phyloP scores from a whole-genome alignment of 495 filamentous ascomycete genomes.

The Aspergillus indologenus region DNA sequence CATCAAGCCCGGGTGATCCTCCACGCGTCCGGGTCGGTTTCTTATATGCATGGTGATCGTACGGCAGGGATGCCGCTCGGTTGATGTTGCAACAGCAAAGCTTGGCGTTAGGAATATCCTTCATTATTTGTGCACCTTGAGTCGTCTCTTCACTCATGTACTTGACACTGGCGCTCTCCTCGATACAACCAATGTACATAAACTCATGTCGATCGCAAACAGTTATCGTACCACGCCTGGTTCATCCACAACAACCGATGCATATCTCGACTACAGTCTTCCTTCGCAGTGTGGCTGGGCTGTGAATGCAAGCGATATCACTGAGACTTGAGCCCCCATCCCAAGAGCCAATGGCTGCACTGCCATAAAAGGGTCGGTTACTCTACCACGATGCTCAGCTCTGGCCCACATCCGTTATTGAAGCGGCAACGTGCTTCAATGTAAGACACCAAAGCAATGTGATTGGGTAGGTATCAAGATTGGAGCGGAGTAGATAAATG shows the following conservation, averaged over 20 bases:
- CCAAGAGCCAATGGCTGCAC: background rate
- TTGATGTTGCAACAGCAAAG: background rate
- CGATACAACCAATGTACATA: constrained; percentile 15
- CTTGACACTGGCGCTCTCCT: background rate
- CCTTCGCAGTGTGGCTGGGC: background rate
- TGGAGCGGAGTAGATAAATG: constrained; percentile 11
- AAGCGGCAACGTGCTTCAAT: background rate
- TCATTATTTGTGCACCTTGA: constrained; percentile 13
- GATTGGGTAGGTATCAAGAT: background rate
- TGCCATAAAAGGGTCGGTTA: background rate
- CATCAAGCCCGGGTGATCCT: background rate
- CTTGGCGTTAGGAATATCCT: constrained; percentile 16
- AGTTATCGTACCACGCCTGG: background rate
- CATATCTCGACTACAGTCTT: background rate
- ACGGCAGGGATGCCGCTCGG: background rate
- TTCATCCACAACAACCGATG: background rate
- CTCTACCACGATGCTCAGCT: background rate
- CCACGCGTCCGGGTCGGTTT: background rate
- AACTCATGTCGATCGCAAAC: background rate
- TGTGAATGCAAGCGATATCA: too few relatives aligned
- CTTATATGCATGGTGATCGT: constrained; percentile 16
- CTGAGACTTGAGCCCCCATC: too few relatives aligned
- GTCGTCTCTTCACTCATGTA: constrained; percentile 6
- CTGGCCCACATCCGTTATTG: background rate
- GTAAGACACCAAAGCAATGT: background rate